phyloP scores from a whole-genome alignment of 306 rosid genomes.

The Cucumis melo region DNA sequence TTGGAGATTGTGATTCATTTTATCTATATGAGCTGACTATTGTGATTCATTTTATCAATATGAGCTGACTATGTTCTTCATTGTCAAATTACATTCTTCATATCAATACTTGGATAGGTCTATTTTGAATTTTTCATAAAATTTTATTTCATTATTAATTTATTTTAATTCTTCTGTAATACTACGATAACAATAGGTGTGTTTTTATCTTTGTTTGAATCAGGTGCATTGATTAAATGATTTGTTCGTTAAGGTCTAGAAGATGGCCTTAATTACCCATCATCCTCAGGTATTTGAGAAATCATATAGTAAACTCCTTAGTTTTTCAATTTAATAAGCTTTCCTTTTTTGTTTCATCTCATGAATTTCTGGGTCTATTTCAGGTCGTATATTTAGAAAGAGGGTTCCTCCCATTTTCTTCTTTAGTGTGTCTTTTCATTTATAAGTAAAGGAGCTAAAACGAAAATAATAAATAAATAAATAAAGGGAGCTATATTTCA shows the following conservation, averaged over 20 bases:
- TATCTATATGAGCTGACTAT: background rate
- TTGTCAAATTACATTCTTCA: background rate
- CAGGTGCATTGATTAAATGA: constrained; percentile 36
- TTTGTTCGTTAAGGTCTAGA: constrained; percentile 33
- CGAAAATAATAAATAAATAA: background rate
- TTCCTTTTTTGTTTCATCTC: background rate
- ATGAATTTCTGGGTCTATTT: background rate
- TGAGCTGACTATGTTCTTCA: background rate
- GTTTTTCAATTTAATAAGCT: background rate
- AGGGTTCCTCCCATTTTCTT: background rate
- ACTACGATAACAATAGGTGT: background rate
- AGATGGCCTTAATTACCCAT: constrained; percentile 60
- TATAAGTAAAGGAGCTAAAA: background rate
- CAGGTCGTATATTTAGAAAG: background rate
- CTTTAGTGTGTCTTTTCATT: background rate
- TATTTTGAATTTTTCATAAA: background rate
- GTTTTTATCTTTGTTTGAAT: constrained; percentile 7
- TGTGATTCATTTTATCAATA: background rate
- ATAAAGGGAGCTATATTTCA: background rate
- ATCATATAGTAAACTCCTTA: background rate
- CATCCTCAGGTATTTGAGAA: constrained; percentile 58
- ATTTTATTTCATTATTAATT: too few species aligned
- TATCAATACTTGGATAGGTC: background rate
- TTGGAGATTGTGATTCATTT: background rate
- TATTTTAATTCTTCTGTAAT: background rate